Conservation (phyloP, 1,284 basidiomycete genomes). For the Cutaneotrichosporon cavernicola region DNA sequence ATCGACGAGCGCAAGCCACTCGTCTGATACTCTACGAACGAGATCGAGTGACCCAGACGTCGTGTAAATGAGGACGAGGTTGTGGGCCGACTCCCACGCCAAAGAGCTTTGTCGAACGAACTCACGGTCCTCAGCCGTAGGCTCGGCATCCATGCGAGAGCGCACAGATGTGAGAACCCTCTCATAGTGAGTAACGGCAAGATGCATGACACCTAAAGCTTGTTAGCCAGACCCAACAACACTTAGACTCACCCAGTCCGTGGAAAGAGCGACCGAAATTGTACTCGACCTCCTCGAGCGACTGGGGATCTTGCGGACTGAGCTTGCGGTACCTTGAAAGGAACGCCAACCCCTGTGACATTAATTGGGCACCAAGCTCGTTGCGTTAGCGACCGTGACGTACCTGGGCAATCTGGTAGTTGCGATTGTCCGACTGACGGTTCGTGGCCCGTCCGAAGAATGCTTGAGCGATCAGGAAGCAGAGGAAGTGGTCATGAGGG, state of each 20-base stretch:
- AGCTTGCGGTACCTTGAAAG: conserved; percentile 70
- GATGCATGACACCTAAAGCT: conserved; percentile 66
- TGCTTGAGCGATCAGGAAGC: conserved; percentile 74
- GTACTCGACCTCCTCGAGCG: conserved; percentile 77
- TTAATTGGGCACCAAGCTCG: conserved; percentile 4
- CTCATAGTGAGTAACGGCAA: conserved; percentile 81
- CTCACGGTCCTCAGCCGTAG: conserved; percentile 23
- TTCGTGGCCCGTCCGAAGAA: conserved; percentile 88
- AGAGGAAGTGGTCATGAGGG: conserved; percentile 79
- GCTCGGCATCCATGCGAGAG: conserved; percentile 39
- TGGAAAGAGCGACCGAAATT: conserved; percentile 91
- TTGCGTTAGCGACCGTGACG: conserved; percentile 38
- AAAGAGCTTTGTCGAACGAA: conserved; percentile 55
- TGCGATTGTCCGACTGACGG: conserved; percentile 88
- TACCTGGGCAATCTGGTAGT: conserved; percentile 75
- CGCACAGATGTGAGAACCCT: conserved; percentile 66
- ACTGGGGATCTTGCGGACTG: conserved; percentile 52
- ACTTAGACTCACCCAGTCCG: conserved; percentile 65
- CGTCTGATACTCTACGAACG: conserved; percentile 48
- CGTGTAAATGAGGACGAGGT: conserved; percentile 76
- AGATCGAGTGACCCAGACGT: conserved; percentile 69
- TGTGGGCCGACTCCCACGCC: conserved; percentile 76
- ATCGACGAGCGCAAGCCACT: conserved; percentile 44
- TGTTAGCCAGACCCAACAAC: background rate
- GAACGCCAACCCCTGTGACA: conserved; percentile 71